These are phyloP conservation scores for Ottelia alismoides DNA, from an alignment of 106 monocot species.

Conservation along the genomic window DNA sequence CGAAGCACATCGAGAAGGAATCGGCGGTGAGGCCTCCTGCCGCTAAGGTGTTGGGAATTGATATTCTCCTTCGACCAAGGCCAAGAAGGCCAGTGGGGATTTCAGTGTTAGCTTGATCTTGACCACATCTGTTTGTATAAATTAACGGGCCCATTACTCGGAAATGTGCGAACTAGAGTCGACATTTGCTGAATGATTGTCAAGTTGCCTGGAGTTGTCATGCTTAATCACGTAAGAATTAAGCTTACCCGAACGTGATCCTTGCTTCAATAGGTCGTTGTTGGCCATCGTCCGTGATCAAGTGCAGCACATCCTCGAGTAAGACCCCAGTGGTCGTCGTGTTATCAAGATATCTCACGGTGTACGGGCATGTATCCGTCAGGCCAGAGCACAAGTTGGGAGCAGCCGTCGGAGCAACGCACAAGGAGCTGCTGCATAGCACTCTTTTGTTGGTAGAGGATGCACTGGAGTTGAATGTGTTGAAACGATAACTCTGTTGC, in stretches of 20 bases:
- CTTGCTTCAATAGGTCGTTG: constrained; percentile 35
- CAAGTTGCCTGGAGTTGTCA: not conserved
- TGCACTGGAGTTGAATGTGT: constrained; percentile 38
- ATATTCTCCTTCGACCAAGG: constrained; percentile 62
- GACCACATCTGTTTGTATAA: constrained; percentile 56
- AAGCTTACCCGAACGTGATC: constrained; percentile 64
- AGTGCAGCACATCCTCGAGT: constrained; percentile 66
- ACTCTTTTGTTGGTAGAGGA: constrained; percentile 64
- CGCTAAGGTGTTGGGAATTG: constrained; percentile 78
- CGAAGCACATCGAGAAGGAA: constrained; percentile 96
- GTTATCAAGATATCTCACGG: constrained; percentile 44
- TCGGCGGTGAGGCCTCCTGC: constrained; percentile 46
- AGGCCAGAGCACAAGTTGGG: constrained; percentile 36
- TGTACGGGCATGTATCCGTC: constrained; percentile 42
- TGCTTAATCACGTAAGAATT: not conserved
- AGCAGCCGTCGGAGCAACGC: constrained; percentile 24
- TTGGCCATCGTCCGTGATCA: constrained; percentile 39
- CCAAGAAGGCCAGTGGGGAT: constrained; percentile 87
- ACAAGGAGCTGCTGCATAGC: constrained; percentile 51
- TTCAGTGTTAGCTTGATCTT: constrained; percentile 71
- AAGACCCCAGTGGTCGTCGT: constrained; percentile 67
- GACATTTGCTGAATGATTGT: too few relatives aligned
- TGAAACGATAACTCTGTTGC: too few relatives aligned
- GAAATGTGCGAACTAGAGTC: too few relatives aligned
- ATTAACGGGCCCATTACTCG: too few relatives aligned